Evolutionary conservation across 345 rosid genomes (phyloP), one percentile per base, ranked within the genome.

Genomic region (Mangifera indica): DNA sequence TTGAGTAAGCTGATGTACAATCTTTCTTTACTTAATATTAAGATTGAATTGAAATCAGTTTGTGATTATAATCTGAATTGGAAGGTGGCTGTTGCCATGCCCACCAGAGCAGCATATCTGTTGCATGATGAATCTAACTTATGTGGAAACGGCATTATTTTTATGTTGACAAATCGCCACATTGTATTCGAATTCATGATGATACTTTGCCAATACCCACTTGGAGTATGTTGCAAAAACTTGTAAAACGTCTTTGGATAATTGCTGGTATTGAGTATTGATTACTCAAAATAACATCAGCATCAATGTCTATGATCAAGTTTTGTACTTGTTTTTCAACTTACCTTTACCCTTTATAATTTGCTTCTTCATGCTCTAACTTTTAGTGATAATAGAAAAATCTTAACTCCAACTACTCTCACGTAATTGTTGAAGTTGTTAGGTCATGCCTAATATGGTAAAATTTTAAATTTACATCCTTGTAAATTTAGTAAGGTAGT

Each of bases 141-240:
- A 59, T 59, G 37, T 26, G 42, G 42, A 26, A 26, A 12, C 6
- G 2, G 44, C n/a, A 26, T 26, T 26, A 59, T 2, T 26, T 60
- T 18, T 60, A 60, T 60, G 44, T 68, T 40, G 72, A 40, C 62
- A 5, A 29, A 26, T 14, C 22, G 20, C 61, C 12, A 57, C 7
- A 3, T 53, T 14, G 0, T 55, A 22, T 21, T 4, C 14, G 1
- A 32, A 68, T 40, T 26, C 55, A 25, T 48, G 29, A 70, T 60
- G 66, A 29, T 59, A 26, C 44, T 59, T 29, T 46, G 58, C 46
- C 59, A 7, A 60, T 20, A 13, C 49, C 74, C 74, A 71, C 67
- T 60, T 32, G 10, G 40, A 63, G 15, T 7, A 63, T 45, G 37
- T 22, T 17, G 55, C 51, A 20, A 1, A 53, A 32, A 34, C 10